These are phyloP conservation scores for Thielaviopsis ethacetica DNA, from an alignment of 2,329 filamentous ascomycete species.

Conservation along the genomic window DNA sequence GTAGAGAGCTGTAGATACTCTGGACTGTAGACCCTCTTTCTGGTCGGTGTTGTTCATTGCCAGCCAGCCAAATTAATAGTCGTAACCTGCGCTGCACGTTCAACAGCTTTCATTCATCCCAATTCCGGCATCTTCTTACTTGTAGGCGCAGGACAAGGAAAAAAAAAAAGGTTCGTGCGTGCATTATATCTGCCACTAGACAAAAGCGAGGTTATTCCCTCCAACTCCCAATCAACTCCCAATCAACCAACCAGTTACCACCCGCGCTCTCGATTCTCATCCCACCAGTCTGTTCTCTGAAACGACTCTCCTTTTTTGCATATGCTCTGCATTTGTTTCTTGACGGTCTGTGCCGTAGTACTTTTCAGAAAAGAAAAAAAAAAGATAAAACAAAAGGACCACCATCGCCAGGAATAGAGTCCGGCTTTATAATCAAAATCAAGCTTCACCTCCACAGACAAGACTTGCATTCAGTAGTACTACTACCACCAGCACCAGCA, in stretches of 20 bases:
- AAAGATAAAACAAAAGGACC: not conserved
- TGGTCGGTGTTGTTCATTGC: not conserved
- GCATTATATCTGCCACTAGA: not conserved
- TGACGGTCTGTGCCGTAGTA: not conserved
- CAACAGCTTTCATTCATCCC: not conserved
- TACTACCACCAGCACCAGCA: too few species aligned
- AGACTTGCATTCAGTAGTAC: too few species aligned
- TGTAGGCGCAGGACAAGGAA: not conserved
- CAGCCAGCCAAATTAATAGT: not conserved
- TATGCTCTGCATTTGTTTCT: not conserved
- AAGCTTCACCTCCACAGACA: too few species aligned
- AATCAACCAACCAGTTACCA: not conserved
- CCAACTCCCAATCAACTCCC: not conserved
- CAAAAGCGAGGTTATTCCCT: not conserved
- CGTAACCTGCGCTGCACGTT: too few species aligned
- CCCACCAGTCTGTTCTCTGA: not conserved
- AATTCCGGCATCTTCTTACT: not conserved
- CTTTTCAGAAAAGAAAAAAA: too few species aligned
- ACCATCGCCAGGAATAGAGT: not conserved
- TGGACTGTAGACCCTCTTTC: too few species aligned
- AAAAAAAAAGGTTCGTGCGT: not conserved
- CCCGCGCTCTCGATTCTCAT: not conserved
- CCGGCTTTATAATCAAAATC: not conserved
- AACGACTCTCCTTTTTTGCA: not conserved
- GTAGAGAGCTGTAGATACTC: too few species aligned